Conservation (phyloP, 129 eudicot species). For the Pseudognaphalium luteoalbum region DNA sequence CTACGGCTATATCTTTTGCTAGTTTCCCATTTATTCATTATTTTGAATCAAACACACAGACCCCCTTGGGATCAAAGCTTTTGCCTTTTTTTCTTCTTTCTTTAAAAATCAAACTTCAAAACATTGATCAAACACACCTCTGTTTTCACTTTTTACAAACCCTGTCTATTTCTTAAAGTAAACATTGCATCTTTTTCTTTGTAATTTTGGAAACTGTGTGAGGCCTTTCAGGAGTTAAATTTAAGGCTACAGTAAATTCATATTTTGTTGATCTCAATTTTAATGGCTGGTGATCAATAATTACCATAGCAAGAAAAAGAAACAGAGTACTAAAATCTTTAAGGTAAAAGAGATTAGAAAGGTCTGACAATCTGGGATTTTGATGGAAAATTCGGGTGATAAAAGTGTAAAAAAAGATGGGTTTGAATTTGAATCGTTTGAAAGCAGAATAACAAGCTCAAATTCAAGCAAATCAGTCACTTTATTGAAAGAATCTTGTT, state of each 20-base stretch:
- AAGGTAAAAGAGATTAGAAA: constrained; percentile 25
- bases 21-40: constrained; percentile 27
- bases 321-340: constrained; percentile 25
- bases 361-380: constrained; percentile 29
- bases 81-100: constrained; percentile 8
- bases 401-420: constrained; percentile 36
- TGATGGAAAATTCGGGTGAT: constrained; percentile 45
- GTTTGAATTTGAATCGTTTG: constrained; percentile 45
- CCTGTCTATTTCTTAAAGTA: constrained; percentile 14
- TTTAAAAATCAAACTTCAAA: constrained; percentile 40
- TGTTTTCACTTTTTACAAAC: background rate
- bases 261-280: constrained; percentile 1
- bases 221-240: constrained; percentile 5
- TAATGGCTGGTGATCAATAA: constrained; percentile 7
- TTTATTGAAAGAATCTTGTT: constrained; percentile 33
- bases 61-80: constrained; percentile 25
- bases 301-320: constrained; percentile 19
- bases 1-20: constrained; percentile 43
- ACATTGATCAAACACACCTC: constrained; percentile 11
- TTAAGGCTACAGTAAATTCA: constrained; percentile 4
- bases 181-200: constrained; percentile 29
- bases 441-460: constrained; percentile 34
- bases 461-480: constrained; percentile 45
- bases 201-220: constrained; percentile 26
- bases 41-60: constrained; percentile 32